Base-by-base conservation (phyloP, 441 rosid genomes). In the Pelargonium fulgidum region DNA sequence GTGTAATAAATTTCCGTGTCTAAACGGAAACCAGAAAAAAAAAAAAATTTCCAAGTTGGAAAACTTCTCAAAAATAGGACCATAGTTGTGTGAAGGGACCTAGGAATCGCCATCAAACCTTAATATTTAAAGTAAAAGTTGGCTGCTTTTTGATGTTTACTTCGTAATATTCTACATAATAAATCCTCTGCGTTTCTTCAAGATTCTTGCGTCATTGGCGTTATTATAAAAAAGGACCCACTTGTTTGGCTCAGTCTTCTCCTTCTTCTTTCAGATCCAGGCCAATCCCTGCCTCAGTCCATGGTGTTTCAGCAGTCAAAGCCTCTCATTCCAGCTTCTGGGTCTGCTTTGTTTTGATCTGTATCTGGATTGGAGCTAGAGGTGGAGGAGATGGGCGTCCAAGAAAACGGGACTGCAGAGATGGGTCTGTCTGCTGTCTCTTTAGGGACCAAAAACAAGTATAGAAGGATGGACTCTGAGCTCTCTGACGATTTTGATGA, bases 401-500 rank as follows among this genome's bases (percentile, higher is more conserved):
- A 72, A 54, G 79, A 61, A 69, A 72, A 70, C 64, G 76, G 69
- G 45, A 20, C 7, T 14, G 14, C n/a, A 8, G 70, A 59, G 24
- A n/a, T 52, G 59, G 59, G 59, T 52, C 9, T 52, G 7, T 52
- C 59, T 4, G 66, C 33, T 5, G 44, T 59, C 42, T 7, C 61
- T 58, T 10, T 72, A 19, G 73, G 50, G 50, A 19, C 42, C 24
- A 58, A 61, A 67, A 83, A 75, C 70, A 76, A 73, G 67, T 86
- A 77, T 66, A 47, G 12, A 69, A 78, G 73, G 70, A 76, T 84
- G 82, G 83, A 70, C 19, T 75, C 72, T 14, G 79, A 70, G 36
- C 65, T 61, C 47, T 73, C 36, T 6, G 81, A 66, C 14, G 82
- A 76, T 5, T 81, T 70, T 41, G 59, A 62, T 42, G 66, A 8